These are phyloP conservation scores for Hymenoscyphus albidus DNA, from an alignment of 2,329 filamentous ascomycete genomes.

Conservation along the genomic window DNA sequence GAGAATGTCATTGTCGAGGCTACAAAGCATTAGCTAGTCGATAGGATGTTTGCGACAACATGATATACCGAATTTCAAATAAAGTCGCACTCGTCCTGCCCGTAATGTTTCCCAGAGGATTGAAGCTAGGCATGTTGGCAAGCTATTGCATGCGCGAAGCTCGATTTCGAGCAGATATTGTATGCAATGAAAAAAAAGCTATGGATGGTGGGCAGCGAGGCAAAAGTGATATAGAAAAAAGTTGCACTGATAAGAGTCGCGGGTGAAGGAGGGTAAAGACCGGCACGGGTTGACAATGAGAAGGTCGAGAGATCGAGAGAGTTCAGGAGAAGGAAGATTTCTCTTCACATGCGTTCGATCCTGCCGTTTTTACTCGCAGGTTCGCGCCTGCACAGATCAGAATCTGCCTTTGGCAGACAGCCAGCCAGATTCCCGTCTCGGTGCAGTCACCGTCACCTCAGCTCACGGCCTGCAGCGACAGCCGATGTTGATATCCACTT, in stretches of 20 bases:
- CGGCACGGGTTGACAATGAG: not conserved
- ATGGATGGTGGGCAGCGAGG: not conserved
- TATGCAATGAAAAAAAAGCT: not conserved
- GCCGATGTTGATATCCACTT: not conserved
- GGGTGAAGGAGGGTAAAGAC: slow-evolving; percentile 8
- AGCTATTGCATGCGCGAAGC: slow-evolving; percentile 6
- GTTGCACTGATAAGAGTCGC: not conserved
- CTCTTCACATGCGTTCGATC: slow-evolving; percentile 1
- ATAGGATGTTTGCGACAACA: slow-evolving; percentile 8
- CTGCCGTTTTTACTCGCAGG: not conserved
- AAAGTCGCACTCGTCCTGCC: slow-evolving; percentile 34
- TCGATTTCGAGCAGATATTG: not conserved
- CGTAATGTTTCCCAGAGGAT: slow-evolving; percentile 34
- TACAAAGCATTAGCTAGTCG: slow-evolving; percentile 35
- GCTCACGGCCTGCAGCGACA: too few species aligned
- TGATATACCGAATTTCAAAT: slow-evolving; percentile 37
- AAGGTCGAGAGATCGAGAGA: too few species aligned
- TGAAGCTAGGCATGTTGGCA: slow-evolving; percentile 35
- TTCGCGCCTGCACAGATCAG: slow-evolving; percentile 1
- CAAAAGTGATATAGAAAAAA: slow-evolving; percentile 1
- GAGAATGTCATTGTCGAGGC: slow-evolving; percentile 74
- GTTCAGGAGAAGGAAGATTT: not conserved
- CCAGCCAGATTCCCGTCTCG: too few species aligned
- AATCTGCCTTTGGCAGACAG: not conserved
- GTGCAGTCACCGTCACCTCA: not conserved